phyloP scores from a whole-genome alignment of 768 basidiomycete species.

The Neoboletus magnificus region DNA sequence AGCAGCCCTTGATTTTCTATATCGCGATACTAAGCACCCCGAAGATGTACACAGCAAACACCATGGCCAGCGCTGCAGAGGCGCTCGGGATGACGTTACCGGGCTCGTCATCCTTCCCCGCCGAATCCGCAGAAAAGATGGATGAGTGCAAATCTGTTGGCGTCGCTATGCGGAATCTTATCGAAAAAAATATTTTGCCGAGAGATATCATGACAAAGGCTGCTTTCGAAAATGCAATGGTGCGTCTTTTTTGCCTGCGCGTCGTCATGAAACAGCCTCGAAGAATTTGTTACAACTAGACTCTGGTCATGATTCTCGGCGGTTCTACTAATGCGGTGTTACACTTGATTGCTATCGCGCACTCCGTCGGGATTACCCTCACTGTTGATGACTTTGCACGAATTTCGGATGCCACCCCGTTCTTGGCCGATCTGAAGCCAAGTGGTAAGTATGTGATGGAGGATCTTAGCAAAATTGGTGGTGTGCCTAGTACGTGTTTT shows the following conservation, averaged over 20 bases:
- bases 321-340: constrained; percentile 98
- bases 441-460: constrained; percentile 99
- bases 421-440: constrained; percentile 95
- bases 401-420: constrained; percentile 90
- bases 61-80: constrained; percentile 95
- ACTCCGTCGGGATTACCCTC: constrained; percentile 88
- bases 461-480: constrained; percentile 92
- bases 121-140: constrained; percentile 85
- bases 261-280: constrained; percentile 7
- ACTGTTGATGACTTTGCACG: constrained; percentile 90
- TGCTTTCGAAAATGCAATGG: constrained; percentile 98
- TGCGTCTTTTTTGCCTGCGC: constrained; percentile 30
- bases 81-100: constrained; percentile 95
- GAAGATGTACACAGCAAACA: constrained; percentile 98
- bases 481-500: constrained; percentile 78
- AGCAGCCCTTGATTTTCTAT: background rate
- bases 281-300: constrained; percentile 42
- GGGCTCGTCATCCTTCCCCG: constrained; percentile 96
- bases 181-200: constrained; percentile 90
- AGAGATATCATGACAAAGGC: constrained; percentile 95
- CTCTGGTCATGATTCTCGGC: constrained; percentile 93
- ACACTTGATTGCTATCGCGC: constrained; percentile 95
- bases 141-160: constrained; percentile 82
- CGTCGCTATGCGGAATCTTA: constrained; percentile 75
- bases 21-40: constrained; percentile 5